Base-by-base conservation (phyloP, 192 early-diverging fungal genomes). In the Gigaspora rosea region DNA sequence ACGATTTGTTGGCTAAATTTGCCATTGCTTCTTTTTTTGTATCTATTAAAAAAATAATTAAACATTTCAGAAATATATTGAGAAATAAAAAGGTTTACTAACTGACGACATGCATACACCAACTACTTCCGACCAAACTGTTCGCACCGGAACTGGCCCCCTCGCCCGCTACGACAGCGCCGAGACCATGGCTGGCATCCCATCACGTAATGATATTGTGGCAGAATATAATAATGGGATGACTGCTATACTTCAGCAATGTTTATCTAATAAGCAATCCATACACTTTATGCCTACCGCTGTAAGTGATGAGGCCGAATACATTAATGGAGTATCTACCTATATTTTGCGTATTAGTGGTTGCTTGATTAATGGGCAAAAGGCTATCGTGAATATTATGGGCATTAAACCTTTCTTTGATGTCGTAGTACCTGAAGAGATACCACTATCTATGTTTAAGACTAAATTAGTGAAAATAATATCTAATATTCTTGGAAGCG, bases 1-100 rank as follows among this genome's bases (percentile, higher is more conserved):
- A 65, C 9, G 36, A 2, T 7, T 41, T 41, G 41, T 2, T 0
- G 2, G 0, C 41, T 7, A 41, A 41, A 2, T 41, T 41, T 2
- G 41, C 41, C 2, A 41, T 41, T 0, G 41, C 41, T 6, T 41
- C 4, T 41, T 41, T 41, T 65, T 65, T 65, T 65, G 32, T 12
- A 65, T 15, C 9, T 10, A 36, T 65, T 8, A 64, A 65, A 65
- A 65, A 65, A 65, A 65, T 65, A 36, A 36, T 65, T 65, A 65
- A 65, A 65, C 63, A 65, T 65, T 65, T 65, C 16, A 0, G 16
- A 65, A 65, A 41, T n/a, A 33, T 65, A 65, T 65, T 33, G 16
- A 41, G 33, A 15, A 13, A 32, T 18, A 18, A n/a, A 9, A 58
- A 41, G 36, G 0, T 41, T 41, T 41, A 41, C 41, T 2, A 1